Percentiles rank a stretch among this genome's conserved stretches.
These are phyloP conservation scores for Dactylellina sp. DNA, from an alignment of 2,329 filamentous ascomycete genomes.

Conservation along the genomic window DNA sequence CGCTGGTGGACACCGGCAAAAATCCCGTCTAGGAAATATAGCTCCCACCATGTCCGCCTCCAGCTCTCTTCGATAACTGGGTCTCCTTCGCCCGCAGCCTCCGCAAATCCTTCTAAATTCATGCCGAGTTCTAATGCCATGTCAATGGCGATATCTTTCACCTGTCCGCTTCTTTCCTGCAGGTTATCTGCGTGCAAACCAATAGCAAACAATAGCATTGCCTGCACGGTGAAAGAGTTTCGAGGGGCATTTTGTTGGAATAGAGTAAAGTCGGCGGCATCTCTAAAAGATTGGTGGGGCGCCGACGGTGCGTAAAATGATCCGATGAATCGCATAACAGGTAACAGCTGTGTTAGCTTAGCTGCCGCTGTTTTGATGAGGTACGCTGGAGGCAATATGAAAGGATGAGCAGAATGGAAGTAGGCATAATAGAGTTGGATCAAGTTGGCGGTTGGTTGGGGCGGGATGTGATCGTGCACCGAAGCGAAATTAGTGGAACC, in stretches of 20 bases:
- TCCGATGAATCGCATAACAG: conserved; percentile 63
- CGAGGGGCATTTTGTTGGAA: conserved; percentile 67
- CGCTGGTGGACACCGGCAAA: conserved; percentile 81
- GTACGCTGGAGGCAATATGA: conserved; percentile 59
- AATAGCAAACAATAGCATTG: conserved; percentile 80
- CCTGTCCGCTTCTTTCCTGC: conserved; percentile 74
- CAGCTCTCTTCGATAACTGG: conserved; percentile 82
- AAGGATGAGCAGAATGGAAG: conserved; percentile 60
- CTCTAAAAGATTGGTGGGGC: conserved; percentile 67
- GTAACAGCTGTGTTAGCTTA: conserved; percentile 62
- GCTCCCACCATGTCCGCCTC: conserved; percentile 90
- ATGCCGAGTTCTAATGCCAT: conserved; percentile 81
- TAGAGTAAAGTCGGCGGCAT: conserved; percentile 70
- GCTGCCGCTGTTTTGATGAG: conserved; percentile 57
- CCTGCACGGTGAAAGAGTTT: conserved; percentile 78
- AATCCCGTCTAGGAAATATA: conserved; percentile 85
- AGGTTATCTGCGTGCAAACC: conserved; percentile 81
- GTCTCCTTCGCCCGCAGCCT: conserved; percentile 73
- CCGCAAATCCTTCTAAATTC: conserved; percentile 76
- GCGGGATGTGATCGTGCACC: conserved; percentile 58
- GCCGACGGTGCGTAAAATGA: conserved; percentile 63
- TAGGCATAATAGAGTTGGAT: conserved; percentile 63
- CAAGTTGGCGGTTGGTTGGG: conserved; percentile 60
- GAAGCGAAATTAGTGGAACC: conserved; percentile 58
- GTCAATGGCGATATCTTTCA: conserved; percentile 76